A percentile compares a stretch with the other conserved stretches of the same genome.
Evolutionary conservation across 2,329 filamentous ascomycete species (phyloP).

Genomic region (Fusarium guadeloupense): DNA sequence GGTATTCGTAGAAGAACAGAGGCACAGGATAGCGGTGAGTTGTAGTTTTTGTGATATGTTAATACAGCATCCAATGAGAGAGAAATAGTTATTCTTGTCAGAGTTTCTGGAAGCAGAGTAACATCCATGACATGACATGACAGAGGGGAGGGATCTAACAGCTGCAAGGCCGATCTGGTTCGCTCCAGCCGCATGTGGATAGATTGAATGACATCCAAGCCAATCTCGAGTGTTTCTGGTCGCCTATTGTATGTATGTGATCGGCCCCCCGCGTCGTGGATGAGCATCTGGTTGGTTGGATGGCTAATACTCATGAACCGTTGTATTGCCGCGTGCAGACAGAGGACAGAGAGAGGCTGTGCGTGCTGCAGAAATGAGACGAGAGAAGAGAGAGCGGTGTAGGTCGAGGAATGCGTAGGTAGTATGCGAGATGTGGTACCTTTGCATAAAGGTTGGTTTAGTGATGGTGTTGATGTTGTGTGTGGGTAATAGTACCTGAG

Average conservation of each 20-base stretch:
- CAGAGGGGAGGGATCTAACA: neutral
- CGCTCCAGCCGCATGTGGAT: slow-evolving; percentile 22
- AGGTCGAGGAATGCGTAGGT: slow-evolving; percentile 5
- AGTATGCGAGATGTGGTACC: too few relatives aligned
- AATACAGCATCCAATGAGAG: neutral
- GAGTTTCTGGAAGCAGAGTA: neutral
- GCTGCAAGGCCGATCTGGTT: slow-evolving; percentile 33
- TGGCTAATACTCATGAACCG: slow-evolving; percentile 6
- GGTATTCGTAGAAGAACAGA: neutral
- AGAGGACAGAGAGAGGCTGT: slow-evolving; percentile 14
- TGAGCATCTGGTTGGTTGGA: slow-evolving; percentile 11
- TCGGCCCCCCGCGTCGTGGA: slow-evolving; percentile 9
- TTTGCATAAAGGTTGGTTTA: slow-evolving; percentile 16
- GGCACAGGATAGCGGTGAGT: slow-evolving; percentile 1
- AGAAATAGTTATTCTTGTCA: neutral
- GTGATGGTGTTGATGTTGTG: neutral
- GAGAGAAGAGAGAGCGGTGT: slow-evolving; percentile 12
- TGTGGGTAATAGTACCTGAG: slow-evolving; percentile 15
- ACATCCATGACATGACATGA: neutral
- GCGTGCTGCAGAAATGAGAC: slow-evolving; percentile 1
- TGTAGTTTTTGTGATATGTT: too few relatives aligned
- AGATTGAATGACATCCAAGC: slow-evolving; percentile 4
- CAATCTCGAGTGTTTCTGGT: slow-evolving; percentile 12
- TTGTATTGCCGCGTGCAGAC: slow-evolving; percentile 6
- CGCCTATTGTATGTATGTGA: slow-evolving; percentile 5